Evolutionary conservation across 2,329 filamentous ascomycete species (phyloP), one percentile per base, ranked within the genome.

Genomic region (Drechslerella dactyloides): DNA sequence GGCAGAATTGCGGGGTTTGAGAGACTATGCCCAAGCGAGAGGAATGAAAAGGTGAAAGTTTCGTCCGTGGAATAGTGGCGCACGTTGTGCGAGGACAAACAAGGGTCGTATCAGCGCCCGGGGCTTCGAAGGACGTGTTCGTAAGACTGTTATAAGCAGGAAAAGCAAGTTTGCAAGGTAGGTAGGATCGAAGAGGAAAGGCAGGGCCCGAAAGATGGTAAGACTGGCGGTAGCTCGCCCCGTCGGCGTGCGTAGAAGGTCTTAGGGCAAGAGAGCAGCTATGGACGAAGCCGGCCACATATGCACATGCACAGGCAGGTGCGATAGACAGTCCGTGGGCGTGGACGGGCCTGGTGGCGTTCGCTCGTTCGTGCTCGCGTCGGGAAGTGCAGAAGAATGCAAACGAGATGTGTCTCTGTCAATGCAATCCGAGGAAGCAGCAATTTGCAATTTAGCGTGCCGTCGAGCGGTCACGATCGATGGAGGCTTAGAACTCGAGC

Each of bases 1-100:
- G 68, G 68, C 68, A 72, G 60, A 65, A 72, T 72, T 72, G 68
- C 68, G 68, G 68, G 68, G 68, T 72, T 72, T 72, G 60, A 72
- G 68, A 72, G 68, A 60, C 60, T 72, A 72, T 65, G 68, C 68
- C 68, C 48, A 72, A 72, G 68, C 68, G 68, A 72, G 68, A 72
- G 68, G 60, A 65, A 58, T 60, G 60, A 64, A 58, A 60, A 60
- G 30, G 21, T 6, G 44, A 69, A 64, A 59, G 68, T 72, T 65
- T 72, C 68, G 68, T 72, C 60, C 68, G 68, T 72, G 68, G 60
- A 57, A 65, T 57, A 46, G 60, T 65, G 68, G 68, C 60, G 60
- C 55, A 42, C 60, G 62, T 59, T 56, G 50, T 35, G 50, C 33
- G 46, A 65, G 50, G 30, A 65, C 60, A 40, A 72, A 50, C 68